Evolutionary conservation across 179 eudicot genomes (phyloP).

Genomic region (Beta corolliflora): DNA sequence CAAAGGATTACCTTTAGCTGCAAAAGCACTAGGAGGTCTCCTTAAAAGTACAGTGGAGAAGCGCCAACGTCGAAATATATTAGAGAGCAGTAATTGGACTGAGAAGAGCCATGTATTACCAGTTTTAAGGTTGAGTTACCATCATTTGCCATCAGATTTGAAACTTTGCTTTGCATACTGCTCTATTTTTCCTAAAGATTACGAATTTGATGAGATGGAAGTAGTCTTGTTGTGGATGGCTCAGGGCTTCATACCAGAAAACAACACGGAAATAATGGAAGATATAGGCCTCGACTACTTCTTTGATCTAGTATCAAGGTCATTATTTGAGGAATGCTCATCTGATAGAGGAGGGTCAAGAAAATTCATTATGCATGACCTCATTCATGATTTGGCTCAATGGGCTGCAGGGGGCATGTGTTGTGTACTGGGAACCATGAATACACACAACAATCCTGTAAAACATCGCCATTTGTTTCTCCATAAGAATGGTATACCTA

Average conservation of each 20-base stretch:
- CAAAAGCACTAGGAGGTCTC: slow-evolving; percentile 30
- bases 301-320: slow-evolving; percentile 26
- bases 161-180: slow-evolving; percentile 35
- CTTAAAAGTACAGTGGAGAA: slow-evolving; percentile 15
- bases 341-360: too few relatives aligned
- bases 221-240: slow-evolving; percentile 23
- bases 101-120: slow-evolving; percentile 25
- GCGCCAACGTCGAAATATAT: slow-evolving; percentile 22
- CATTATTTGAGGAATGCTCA: slow-evolving; percentile 9
- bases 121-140: slow-evolving; percentile 34
- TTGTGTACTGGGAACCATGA: too few relatives aligned
- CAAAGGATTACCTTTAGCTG: slow-evolving; percentile 24
- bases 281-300: slow-evolving; percentile 17
- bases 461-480: slow-evolving; percentile 4
- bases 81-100: slow-evolving; percentile 28
- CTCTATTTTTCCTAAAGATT: slow-evolving; percentile 22
- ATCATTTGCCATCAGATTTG: slow-evolving; percentile 30
- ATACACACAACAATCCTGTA: not conserved
- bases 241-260: slow-evolving; percentile 1
- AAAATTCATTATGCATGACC: too few relatives aligned
- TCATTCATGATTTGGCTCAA: too few relatives aligned
- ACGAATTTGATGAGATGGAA: slow-evolving; percentile 16
- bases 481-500: too few relatives aligned
- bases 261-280: slow-evolving; percentile 6
- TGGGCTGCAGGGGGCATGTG: not conserved